Evolutionary conservation across 805 yeast species (phyloP).

Genomic region (Candida rishiriensis): DNA sequence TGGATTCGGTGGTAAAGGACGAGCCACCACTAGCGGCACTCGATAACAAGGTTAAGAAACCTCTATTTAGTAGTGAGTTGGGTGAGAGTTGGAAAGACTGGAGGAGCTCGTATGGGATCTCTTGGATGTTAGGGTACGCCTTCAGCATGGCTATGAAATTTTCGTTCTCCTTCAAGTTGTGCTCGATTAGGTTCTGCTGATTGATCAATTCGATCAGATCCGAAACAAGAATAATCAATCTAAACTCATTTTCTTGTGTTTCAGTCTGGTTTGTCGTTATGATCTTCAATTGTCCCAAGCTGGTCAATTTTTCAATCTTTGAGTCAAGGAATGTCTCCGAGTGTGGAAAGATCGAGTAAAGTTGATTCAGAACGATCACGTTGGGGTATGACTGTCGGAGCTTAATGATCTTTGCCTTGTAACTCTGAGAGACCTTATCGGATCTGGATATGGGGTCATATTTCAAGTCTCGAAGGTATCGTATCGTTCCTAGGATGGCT

Average conservation of each 20-base stretch:
- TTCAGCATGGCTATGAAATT: constrained; percentile 14
- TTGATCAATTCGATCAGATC: constrained; percentile 18
- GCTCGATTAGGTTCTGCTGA: background rate
- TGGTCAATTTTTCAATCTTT: constrained; percentile 34
- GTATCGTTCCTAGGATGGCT: constrained; percentile 14
- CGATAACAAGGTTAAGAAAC: constrained; percentile 35
- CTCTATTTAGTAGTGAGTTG: constrained; percentile 33
- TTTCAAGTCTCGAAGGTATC: constrained; percentile 14
- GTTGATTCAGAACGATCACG: constrained; percentile 40
- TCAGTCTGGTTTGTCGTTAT: constrained; percentile 8
- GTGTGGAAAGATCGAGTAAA: constrained; percentile 43
- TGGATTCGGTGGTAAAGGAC: constrained; percentile 28
- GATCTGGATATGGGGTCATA: constrained; percentile 21
- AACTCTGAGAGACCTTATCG: constrained; percentile 15
- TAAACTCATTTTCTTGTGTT: constrained; percentile 11
- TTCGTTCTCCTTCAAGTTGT: constrained; percentile 3
- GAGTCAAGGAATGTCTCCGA: constrained; percentile 50
- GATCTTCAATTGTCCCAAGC: constrained; percentile 34
- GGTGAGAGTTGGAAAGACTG: constrained; percentile 21
- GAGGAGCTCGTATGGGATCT: constrained; percentile 23
- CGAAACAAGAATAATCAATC: constrained; percentile 21
- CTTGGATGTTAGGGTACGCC: constrained; percentile 18
- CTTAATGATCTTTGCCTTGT: constrained; percentile 15
- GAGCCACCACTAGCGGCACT: too few species aligned
- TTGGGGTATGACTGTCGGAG: constrained; percentile 30